Base-by-base conservation (phyloP, 805 yeast species). In the Starmera pachycereana region DNA sequence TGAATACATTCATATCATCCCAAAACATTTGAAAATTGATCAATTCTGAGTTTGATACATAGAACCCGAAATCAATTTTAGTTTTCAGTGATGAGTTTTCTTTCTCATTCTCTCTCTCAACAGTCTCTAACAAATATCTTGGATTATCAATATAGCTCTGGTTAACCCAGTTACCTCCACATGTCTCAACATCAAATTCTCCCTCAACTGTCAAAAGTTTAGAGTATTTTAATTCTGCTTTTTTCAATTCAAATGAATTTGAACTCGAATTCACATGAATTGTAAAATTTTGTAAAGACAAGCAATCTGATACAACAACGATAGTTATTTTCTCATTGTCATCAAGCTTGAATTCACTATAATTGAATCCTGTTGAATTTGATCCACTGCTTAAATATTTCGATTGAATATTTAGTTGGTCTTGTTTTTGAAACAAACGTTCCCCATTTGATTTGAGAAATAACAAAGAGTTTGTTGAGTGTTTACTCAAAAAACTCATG, bases 81-180 rank as follows among this genome's bases (percentile, higher is more conserved):
- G 29, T 12, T 10, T 8, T 18, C n/a, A 11, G 4, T 10, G 11
- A 12, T 19, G 61, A 45, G 2, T 56, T 44, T 9, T 39, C 18
- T 16, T 16, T 16, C 18, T 4, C 18, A 16, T 16, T 41, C 3
- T 45, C 42, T 2, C 40, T 30, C 0, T 58, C 52, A 11, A 53
- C 52, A 1, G 69, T 31, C 8, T 46, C 51, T 37, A 70, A 32
- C 28, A 53, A 58, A 43, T 62, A 76, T 45, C 77, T 84, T 0
- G 86, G 86, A 45, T 80, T 80, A 9, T 61, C 50, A 16, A 71
- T 50, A 47, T 66, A 80, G 1, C 69, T 55, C 7, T 69, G 60
- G 19, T 60, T 42, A 0, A 69, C 43, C 74, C 77, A 73, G 47
- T 66, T 72, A 0, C 87, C 86, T 3, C 84, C 85, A 35, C 68